phyloP scores from a whole-genome alignment of 306 rosid species.

The Cicer arietinum region DNA sequence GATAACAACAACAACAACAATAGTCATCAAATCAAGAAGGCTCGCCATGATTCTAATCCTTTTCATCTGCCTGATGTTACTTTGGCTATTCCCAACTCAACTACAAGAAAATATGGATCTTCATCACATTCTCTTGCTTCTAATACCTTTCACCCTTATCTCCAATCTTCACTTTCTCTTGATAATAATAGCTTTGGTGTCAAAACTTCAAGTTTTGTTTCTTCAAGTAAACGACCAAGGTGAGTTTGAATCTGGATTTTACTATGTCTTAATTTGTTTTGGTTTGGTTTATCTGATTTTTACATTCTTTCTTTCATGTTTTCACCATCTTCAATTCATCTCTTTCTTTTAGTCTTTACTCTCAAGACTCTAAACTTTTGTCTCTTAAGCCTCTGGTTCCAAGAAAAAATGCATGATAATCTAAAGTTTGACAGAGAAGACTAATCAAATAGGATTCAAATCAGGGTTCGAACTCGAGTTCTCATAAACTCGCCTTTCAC shows the following conservation, averaged over 20 bases:
- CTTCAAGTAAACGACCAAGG: conserved; percentile 57
- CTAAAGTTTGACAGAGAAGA: no score
- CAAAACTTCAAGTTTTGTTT: conserved; percentile 45
- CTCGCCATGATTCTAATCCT: conserved; percentile 56
- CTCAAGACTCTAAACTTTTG: background rate
- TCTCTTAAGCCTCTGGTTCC: no score
- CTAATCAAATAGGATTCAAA: no score
- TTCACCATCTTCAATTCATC: no score
- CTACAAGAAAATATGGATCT: conserved; percentile 43
- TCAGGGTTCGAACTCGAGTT: no score
- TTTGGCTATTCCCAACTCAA: conserved; percentile 41
- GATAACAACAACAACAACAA: background rate
- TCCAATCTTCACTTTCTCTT: conserved; percentile 50
- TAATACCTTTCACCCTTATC: conserved; percentile 45
- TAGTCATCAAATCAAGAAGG: conserved; percentile 49
- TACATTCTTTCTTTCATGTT: background rate
- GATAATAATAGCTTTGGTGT: conserved; percentile 39
- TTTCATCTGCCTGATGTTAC: conserved; percentile 35
- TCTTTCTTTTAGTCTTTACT: conserved; percentile 25
- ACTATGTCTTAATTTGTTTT: background rate
- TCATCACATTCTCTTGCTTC: conserved; percentile 55
- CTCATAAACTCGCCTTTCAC: no score
- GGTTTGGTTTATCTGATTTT: background rate
- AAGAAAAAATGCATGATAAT: no score
- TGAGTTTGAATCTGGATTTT: conserved; percentile 34